Conservation (phyloP, 2,329 filamentous ascomycete species). For the Pseudogymnoascus sp. region DNA sequence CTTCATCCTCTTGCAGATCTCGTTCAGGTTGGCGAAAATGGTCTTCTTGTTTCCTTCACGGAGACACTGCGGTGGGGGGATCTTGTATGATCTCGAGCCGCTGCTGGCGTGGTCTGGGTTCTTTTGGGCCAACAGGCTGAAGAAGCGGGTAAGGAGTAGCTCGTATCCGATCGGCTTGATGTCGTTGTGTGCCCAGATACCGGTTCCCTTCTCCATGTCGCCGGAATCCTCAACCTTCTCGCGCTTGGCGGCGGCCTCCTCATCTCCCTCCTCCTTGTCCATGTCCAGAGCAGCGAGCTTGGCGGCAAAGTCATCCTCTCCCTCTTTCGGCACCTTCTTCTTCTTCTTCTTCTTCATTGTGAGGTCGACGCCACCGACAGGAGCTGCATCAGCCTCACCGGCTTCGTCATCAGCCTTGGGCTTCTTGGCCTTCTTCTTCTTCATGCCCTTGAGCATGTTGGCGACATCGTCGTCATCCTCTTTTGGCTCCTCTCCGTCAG, state of each 20-base stretch:
- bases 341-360: slow-evolving; percentile 18
- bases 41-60: slow-evolving; percentile 99
- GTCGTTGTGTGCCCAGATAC: slow-evolving; percentile 16
- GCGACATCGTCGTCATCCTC: slow-evolving; percentile 51
- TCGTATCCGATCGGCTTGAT: slow-evolving; percentile 66
- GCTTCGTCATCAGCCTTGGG: slow-evolving; percentile 62
- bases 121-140: slow-evolving; percentile 87
- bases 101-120: slow-evolving; percentile 91
- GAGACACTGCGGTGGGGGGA: slow-evolving; percentile 94
- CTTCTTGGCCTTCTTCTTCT: slow-evolving; percentile 88
- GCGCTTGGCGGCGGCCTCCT: slow-evolving; percentile 39
- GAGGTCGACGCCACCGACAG: slow-evolving; percentile 42
- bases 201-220: slow-evolving; percentile 13
- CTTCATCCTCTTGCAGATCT: slow-evolving; percentile 99
- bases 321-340: slow-evolving; percentile 10
- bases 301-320: slow-evolving; percentile 26
- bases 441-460: slow-evolving; percentile 60
- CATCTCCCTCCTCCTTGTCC: slow-evolving; percentile 10
- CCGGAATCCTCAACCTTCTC: slow-evolving; percentile 39
- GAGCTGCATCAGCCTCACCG: slow-evolving; percentile 38
- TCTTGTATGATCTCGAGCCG: slow-evolving; percentile 95
- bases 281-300: slow-evolving; percentile 28
- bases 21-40: slow-evolving; percentile 97
- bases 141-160: slow-evolving; percentile 84
- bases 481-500: slow-evolving; percentile 26